Evolutionary conservation across 2,329 filamentous ascomycete genomes (phyloP), one percentile per base, ranked within the genome.

Genomic region (Anthostomella pinea): DNA sequence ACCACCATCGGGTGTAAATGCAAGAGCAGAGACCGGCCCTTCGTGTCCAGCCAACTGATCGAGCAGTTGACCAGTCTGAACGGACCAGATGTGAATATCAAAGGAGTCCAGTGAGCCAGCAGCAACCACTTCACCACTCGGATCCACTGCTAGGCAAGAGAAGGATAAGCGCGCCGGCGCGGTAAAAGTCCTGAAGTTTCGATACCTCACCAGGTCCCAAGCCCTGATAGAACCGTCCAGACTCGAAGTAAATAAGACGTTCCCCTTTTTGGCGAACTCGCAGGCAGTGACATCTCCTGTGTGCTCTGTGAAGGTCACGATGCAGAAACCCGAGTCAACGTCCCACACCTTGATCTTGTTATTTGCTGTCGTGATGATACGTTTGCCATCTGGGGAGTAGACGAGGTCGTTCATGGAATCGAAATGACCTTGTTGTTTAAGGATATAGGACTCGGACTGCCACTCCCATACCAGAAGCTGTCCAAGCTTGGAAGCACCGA

Each of bases 271-370:
- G 1, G 93, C 85, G 63, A 97, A 97, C 52, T 96, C 85, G 62
- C 90, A 96, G 1, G 88, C 86, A 8, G 91, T 97, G 3, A 98
- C 89, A 36, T 88, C 90, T 49, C 88, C 91, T 1, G 87, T 90
- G 62, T 98, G 93, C 63, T 98, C 94, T 0, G 91, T 96, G 54
- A 98, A 98, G 0, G 93, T 98, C 19, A 97, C 91, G 22, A 97
- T 87, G 56, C 93, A 98, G 68, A 98, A 98, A 1, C 94, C 93
- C 0, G 93, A 96, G 39, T 87, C 85, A 19, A 91, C 83, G 60
- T 98, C 93, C 93, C 93, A 98, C 21, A 98, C 87, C 62, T 98
- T 98, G 62, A 98, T 86, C 66, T 97, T 97, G 34, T 98, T 94
- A 53, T 98, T 94, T 3, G 93, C 87, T 2, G 88, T 85, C 0